Conservation (phyloP, 148 eudicot species). For the Vaccinium macrocarpon region DNA sequence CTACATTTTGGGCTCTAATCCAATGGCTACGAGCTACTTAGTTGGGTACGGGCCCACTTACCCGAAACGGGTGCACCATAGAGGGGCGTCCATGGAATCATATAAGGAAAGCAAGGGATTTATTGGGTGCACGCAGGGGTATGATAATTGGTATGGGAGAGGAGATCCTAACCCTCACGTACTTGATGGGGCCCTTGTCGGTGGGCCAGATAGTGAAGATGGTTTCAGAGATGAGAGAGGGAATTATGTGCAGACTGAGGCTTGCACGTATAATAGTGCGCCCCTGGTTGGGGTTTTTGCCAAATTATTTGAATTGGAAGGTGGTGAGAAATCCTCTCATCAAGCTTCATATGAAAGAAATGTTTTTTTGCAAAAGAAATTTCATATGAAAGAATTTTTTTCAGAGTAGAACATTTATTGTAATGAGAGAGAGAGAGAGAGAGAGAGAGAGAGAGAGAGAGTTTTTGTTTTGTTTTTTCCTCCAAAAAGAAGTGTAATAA, state of each 20-base stretch:
- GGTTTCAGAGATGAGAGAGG: conserved; percentile 53
- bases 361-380: background rate
- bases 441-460: too few relatives aligned
- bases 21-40: conserved; percentile 65
- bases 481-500: background rate
- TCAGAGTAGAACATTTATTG: background rate
- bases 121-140: conserved; percentile 92
- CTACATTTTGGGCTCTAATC: conserved; percentile 79
- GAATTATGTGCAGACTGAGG: conserved; percentile 80
- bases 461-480: background rate
- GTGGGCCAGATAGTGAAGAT: conserved; percentile 73
- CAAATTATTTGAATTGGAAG: conserved; percentile 32
- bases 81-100: conserved; percentile 78
- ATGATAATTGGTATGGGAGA: conserved; percentile 66
- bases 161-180: conserved; percentile 61
- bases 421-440: too few relatives aligned
- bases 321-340: background rate
- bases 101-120: conserved; percentile 66
- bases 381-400: background rate
- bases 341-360: background rate
- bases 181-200: conserved; percentile 74
- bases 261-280: conserved; percentile 84
- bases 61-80: conserved; percentile 78
- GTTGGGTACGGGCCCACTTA: conserved; percentile 68
- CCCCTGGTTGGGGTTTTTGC: conserved; percentile 88